Conservation (phyloP, 805 yeast species). For the Debaryomyces tyrocola region DNA sequence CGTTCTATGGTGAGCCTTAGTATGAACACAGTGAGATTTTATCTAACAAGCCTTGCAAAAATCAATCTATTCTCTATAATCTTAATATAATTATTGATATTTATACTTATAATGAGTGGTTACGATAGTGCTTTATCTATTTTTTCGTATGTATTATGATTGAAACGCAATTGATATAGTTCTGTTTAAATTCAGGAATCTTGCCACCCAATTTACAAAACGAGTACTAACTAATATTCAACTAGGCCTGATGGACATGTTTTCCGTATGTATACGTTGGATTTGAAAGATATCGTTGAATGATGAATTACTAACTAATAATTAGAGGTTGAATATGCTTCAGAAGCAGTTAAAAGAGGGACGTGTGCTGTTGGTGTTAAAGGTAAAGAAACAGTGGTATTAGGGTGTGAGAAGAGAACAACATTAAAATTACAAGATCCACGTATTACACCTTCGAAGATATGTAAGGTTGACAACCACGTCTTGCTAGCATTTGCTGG, state of each 20-base stretch:
- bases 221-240: slow-evolving; percentile 31
- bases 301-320: slow-evolving; percentile 27
- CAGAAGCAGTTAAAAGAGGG: slow-evolving; percentile 97
- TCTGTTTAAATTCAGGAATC: neutral
- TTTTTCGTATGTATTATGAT: slow-evolving; percentile 67
- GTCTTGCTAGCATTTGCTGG: slow-evolving; percentile 95
- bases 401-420: slow-evolving; percentile 96
- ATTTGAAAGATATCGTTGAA: neutral
- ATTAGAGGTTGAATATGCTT: slow-evolving; percentile 90
- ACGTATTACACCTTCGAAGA: slow-evolving; percentile 92
- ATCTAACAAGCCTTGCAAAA: neutral
- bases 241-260: slow-evolving; percentile 97
- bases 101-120: slow-evolving; percentile 71
- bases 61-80: neutral
- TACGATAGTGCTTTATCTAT: slow-evolving; percentile 98
- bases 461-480: slow-evolving; percentile 87
- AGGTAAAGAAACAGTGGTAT: slow-evolving; percentile 83
- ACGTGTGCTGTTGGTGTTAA: slow-evolving; percentile 98
- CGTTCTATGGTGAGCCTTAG: too few species aligned
- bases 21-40: neutral
- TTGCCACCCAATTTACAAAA: slow-evolving; percentile 11
- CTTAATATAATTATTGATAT: neutral
- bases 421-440: slow-evolving; percentile 95
- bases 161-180: neutral
- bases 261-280: slow-evolving; percentile 61